A percentile compares a stretch with the other conserved stretches of the same genome.
These are phyloP conservation scores for Cylindrodendrum hubeiense DNA, from an alignment of 2,329 filamentous ascomycete genomes.

Conservation along the genomic window DNA sequence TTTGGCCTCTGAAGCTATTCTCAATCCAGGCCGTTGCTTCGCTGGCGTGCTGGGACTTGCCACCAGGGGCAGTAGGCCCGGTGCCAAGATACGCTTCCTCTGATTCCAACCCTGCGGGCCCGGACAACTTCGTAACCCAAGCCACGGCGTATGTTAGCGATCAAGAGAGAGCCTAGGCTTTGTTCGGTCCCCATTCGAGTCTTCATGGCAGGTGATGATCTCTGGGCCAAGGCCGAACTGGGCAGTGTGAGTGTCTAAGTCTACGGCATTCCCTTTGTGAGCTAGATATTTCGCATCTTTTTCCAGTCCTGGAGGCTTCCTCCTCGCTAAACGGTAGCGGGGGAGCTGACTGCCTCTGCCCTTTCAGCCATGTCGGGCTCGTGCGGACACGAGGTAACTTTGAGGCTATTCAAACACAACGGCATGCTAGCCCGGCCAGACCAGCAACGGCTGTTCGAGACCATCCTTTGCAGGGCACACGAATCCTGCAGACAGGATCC, in stretches of 20 bases:
- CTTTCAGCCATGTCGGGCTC: not conserved
- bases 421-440: conserved; percentile 9
- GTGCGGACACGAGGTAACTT: conserved; percentile 17
- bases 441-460: conserved; percentile 11
- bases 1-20: conserved; percentile 12
- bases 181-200: not conserved
- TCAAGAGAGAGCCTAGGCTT: not conserved
- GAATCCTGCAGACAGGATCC: conserved; percentile 23
- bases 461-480: conserved; percentile 29
- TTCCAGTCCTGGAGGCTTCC: too few species aligned
- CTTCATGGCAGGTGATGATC: too few species aligned
- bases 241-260: too few species aligned
- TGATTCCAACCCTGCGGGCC: conserved; percentile 20
- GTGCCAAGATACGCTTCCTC: conserved; percentile 17
- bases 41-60: not conserved
- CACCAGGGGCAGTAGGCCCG: conserved; percentile 14
- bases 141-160: too few species aligned
- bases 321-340: not conserved
- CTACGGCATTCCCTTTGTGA: too few species aligned
- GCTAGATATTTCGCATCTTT: not conserved
- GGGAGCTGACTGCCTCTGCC: not conserved
- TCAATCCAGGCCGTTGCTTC: conserved; percentile 10
- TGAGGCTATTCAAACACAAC: conserved; percentile 24
- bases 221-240: too few species aligned
- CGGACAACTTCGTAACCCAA: not conserved